Evolutionary conservation across 2,329 filamentous ascomycete species (phyloP).

Genomic region (Scopulariopsis brevicaulis): DNA sequence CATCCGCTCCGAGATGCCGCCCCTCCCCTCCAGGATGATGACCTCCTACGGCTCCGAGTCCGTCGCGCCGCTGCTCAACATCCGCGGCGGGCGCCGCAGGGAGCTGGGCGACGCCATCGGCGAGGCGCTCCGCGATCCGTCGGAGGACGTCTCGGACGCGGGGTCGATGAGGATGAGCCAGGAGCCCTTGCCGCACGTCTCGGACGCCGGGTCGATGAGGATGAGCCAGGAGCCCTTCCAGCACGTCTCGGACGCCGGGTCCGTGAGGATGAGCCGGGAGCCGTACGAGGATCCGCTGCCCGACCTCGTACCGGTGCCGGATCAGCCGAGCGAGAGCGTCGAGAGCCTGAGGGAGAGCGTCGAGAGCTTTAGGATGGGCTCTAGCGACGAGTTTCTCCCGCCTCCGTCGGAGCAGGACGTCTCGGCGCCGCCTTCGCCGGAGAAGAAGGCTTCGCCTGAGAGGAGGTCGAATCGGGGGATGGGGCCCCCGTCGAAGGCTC

Average conservation of each 20-base stretch:
- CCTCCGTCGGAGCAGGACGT: background rate
- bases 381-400: background rate
- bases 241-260: conserved; percentile 1
- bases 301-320: background rate
- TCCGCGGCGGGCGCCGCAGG: conserved; percentile 10
- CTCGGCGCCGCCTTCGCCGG: background rate
- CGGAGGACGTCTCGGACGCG: conserved; percentile 5
- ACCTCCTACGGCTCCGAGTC: conserved; percentile 13
- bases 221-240: conserved; percentile 4
- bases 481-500: background rate
- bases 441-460: background rate
- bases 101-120: conserved; percentile 10
- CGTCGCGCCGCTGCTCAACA: conserved; percentile 10
- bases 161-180: background rate
- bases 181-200: background rate
- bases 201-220: background rate
- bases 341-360: background rate
- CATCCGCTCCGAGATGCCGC: conserved; percentile 10
- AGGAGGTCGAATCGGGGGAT: background rate
- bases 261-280: background rate
- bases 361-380: background rate
- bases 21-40: conserved; percentile 10
- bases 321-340: background rate
- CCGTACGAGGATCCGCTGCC: background rate
- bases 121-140: conserved; percentile 8